These are phyloP conservation scores for Paraconiothyrium brasiliense DNA, from an alignment of 2,329 filamentous ascomycete species.

Conservation along the genomic window DNA sequence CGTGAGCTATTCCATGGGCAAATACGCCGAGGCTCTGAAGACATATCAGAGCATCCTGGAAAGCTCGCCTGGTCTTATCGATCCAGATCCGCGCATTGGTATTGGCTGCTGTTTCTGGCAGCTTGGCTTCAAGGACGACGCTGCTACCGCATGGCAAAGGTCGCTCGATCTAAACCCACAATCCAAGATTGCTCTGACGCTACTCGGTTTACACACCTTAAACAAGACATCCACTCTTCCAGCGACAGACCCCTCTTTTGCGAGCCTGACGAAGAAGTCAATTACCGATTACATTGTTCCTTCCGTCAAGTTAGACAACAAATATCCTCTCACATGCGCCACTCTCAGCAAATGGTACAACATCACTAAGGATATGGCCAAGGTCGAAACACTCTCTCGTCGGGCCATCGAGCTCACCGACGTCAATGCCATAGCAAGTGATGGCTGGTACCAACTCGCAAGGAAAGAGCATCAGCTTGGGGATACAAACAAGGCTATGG, in stretches of 20 bases:
- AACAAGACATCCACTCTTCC: slow-evolving; percentile 84
- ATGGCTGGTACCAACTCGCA: slow-evolving; percentile 95
- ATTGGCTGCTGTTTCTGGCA: slow-evolving; percentile 99
- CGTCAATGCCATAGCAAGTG: slow-evolving; percentile 94
- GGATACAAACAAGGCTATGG: slow-evolving; percentile 76
- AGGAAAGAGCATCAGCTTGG: slow-evolving; percentile 88
- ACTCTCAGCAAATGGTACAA: slow-evolving; percentile 93
- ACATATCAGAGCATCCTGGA: slow-evolving; percentile 87
- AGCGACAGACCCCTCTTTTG: slow-evolving; percentile 85
- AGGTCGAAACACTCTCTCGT: slow-evolving; percentile 86
- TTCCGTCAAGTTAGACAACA: slow-evolving; percentile 92
- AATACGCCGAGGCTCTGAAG: slow-evolving; percentile 83
- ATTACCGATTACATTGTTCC: slow-evolving; percentile 96
- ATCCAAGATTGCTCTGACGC: slow-evolving; percentile 88
- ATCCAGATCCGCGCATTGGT: slow-evolving; percentile 94
- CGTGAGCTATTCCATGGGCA: slow-evolving; percentile 84
- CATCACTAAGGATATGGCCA: slow-evolving; percentile 79
- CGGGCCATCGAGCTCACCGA: slow-evolving; percentile 96
- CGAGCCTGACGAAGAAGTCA: slow-evolving; percentile 85
- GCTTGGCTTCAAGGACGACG: slow-evolving; percentile 91
- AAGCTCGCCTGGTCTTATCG: slow-evolving; percentile 85
- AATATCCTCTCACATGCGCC: slow-evolving; percentile 86
- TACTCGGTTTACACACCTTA: slow-evolving; percentile 90
- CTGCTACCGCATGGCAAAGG: slow-evolving; percentile 88
- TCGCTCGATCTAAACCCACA: slow-evolving; percentile 82